phyloP scores from a whole-genome alignment of 495 filamentous ascomycete species.

The Penicillium cinerascens region DNA sequence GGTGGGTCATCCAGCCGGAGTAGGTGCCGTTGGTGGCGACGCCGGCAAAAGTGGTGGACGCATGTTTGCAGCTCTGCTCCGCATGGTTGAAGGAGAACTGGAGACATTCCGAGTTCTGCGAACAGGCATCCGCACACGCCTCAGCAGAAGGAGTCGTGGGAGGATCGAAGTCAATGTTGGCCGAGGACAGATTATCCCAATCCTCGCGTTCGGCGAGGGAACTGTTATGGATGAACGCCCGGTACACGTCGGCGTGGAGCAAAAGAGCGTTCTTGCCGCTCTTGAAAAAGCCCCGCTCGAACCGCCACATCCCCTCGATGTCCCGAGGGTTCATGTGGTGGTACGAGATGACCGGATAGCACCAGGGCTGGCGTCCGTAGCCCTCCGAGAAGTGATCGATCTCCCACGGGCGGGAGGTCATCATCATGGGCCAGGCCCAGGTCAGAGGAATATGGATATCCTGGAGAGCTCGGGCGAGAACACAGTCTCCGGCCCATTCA shows the following conservation, averaged over 20 bases:
- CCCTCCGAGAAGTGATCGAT: conserved; percentile 41
- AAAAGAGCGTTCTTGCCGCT: conserved; percentile 29
- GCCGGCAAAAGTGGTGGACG: conserved; percentile 29
- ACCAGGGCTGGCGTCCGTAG: conserved; percentile 44
- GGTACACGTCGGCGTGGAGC: conserved; percentile 35
- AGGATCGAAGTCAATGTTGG: conserved; percentile 17
- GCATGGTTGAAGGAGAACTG: conserved; percentile 38
- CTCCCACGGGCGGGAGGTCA: conserved; percentile 29
- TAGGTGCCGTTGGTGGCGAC: conserved; percentile 17
- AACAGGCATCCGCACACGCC: conserved; percentile 36
- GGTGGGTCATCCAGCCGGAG: conserved; percentile 32
- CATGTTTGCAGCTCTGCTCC: conserved; percentile 28
- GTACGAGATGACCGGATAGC: conserved; percentile 46
- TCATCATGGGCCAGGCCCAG: conserved; percentile 42
- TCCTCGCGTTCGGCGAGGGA: conserved; percentile 17
- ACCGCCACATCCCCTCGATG: conserved; percentile 40
- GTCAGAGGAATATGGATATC: conserved; percentile 31
- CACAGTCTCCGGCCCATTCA: conserved; percentile 37
- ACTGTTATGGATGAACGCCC: conserved; percentile 22
- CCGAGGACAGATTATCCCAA: conserved; percentile 33
- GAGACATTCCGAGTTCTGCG: conserved; percentile 35
- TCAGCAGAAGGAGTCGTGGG: conserved; percentile 23
- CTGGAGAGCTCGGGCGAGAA: conserved; percentile 39
- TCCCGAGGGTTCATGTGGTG: conserved; percentile 45
- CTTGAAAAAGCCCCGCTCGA: conserved; percentile 45